Evolutionary conservation across 2,329 filamentous ascomycete genomes (phyloP), one percentile per base, ranked within the genome.

Genomic region (Pseudocercospora eumusae): DNA sequence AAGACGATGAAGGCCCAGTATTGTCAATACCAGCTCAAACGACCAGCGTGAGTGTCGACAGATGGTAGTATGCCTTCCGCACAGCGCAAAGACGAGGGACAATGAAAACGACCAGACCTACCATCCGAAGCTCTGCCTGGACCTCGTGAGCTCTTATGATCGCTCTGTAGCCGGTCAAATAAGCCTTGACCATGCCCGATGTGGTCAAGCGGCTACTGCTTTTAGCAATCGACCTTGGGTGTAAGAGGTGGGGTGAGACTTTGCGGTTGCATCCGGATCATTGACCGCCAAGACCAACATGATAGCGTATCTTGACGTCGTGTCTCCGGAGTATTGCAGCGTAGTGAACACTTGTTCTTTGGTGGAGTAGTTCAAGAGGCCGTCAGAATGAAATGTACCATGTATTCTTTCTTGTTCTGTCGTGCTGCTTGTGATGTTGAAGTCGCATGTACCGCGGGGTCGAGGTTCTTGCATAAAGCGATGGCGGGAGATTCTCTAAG

Each of bases 61-160:
- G n/a, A 25, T 4, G 11, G 18, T 15, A 44, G 53, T 56, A 52
- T 28, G 25, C 11, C 25, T n/a, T 52, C 15, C 7, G 36, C 36
- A 40, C 36, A n/a, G 4, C 25, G 47, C 47, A n/a, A 5, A 8
- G 21, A 25, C 18, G 33, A 36, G 21, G 21, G 25, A 28, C 23
- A 28, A 25, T 18, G 49, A 28, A 25, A 52, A 20, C 13, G 15
- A 31, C 49, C 23, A 52, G 15, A 52, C 21, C 13, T 52, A 52
- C 47, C 23, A 21, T 47, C 18, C 49, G 25, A 25, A 25, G 21
- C 21, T 31, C 25, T 27, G 28, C 21, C 33, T 56, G 60, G 54
- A 56, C 56, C 56, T 61, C 52, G 31, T 28, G 45, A 66, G 63
- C 64, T 68, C 63, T 68, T 66, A 69, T n/a, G n/a, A n/a, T 69